Percentiles rank a stretch among this genome's conserved stretches.
These are phyloP conservation scores for Coix lacrymajobi DNA, from an alignment of 176 grass and related monocot genomes.

Conservation along the genomic window DNA sequence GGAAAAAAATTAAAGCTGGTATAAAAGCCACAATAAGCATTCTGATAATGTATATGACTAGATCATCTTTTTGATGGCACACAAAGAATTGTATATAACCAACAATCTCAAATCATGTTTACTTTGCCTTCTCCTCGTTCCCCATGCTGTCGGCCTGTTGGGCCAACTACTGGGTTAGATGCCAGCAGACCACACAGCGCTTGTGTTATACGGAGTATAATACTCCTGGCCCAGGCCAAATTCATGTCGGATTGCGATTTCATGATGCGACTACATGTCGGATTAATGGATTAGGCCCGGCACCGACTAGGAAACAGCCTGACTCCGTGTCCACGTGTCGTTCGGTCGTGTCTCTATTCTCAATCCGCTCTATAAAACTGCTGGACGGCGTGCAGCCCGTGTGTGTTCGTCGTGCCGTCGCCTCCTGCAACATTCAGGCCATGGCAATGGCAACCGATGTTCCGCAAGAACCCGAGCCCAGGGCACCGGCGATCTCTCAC, in stretches of 20 bases:
- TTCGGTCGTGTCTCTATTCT: background rate
- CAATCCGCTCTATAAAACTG: background rate
- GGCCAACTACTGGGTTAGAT: background rate
- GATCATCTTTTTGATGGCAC: too few relatives aligned
- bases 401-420: background rate
- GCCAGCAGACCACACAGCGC: too few relatives aligned
- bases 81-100: too few relatives aligned
- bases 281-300: background rate
- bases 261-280: background rate
- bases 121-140: background rate
- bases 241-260: background rate
- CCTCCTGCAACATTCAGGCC: background rate
- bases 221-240: background rate
- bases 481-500: background rate
- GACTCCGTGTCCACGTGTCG: background rate
- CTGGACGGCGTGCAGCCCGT: background rate
- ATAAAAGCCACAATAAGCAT: too few relatives aligned
- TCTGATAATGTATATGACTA: too few relatives aligned
- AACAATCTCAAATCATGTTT: background rate
- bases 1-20: too few relatives aligned
- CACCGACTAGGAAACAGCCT: background rate
- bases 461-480: background rate
- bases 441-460: conserved; percentile 20
- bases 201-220: too few relatives aligned
- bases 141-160: background rate